Conservation (phyloP, 2,329 filamentous ascomycete genomes). For the Trichoderma atroviride region DNA sequence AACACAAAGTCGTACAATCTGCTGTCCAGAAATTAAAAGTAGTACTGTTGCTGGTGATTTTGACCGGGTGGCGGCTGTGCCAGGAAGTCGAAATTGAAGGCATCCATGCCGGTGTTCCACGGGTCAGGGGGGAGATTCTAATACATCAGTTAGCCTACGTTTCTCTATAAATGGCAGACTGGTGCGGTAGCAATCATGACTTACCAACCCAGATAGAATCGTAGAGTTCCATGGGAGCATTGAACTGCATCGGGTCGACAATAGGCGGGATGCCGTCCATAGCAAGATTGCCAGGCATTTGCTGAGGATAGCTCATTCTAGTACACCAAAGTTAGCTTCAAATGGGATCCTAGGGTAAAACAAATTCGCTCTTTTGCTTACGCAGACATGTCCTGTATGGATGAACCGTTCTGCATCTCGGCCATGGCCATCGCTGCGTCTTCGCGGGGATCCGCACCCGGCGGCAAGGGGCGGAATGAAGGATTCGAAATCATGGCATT, state of each 20-base stretch:
- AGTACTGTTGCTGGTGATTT: slow-evolving; percentile 61
- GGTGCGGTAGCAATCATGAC: slow-evolving; percentile 34
- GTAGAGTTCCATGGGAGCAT: slow-evolving; percentile 69
- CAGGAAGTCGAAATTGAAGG: slow-evolving; percentile 63
- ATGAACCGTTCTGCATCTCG: slow-evolving; percentile 62
- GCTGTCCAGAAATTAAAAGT: slow-evolving; percentile 46
- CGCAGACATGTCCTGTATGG: slow-evolving; percentile 50
- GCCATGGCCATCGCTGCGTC: slow-evolving; percentile 67
- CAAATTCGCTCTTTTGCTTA: slow-evolving; percentile 33
- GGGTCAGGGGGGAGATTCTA: slow-evolving; percentile 61
- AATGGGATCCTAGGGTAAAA: slow-evolving; percentile 19
- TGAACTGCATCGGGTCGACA: slow-evolving; percentile 60
- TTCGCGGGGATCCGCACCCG: slow-evolving; percentile 55
- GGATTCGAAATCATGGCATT: slow-evolving; percentile 32
- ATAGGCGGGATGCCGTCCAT: slow-evolving; percentile 52
- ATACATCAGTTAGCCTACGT: slow-evolving; percentile 27
- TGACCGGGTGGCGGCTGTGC: slow-evolving; percentile 62
- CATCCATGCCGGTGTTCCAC: slow-evolving; percentile 57
- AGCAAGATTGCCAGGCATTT: slow-evolving; percentile 42
- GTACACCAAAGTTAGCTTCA: not conserved
- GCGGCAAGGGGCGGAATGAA: slow-evolving; percentile 28
- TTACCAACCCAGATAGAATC: slow-evolving; percentile 70
- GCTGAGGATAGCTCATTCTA: slow-evolving; percentile 32
- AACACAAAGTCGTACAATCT: not conserved
- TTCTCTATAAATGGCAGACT: not conserved